Percentiles rank a stretch among this genome's conserved stretches.
Conservation (phyloP, 164 flowering plant genomes). For the grape (Vitis vinifera) region ASM3070453v1 NC_081816.1:17869001-17869500, state of each 20-base stretch:
- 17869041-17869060: too few relatives aligned
- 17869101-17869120: too few relatives aligned
- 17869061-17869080: too few relatives aligned
- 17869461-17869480: conserved; percentile 46
- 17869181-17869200: conserved; percentile 36
- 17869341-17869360: conserved; percentile 15
- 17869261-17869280: too few relatives aligned
- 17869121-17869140: too few relatives aligned
- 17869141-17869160: not conserved
- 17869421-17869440: conserved; percentile 67
- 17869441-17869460: conserved; percentile 61
- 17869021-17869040: too few relatives aligned
- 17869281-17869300: too few relatives aligned
- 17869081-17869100: too few relatives aligned
- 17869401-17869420: conserved; percentile 64
- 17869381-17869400: conserved; percentile 64
- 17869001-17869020: too few relatives aligned
- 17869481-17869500: conserved; percentile 65
- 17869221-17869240: conserved; percentile 12
- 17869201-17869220: conserved; percentile 31
- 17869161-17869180: conserved; percentile 5
- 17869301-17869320: too few relatives aligned
- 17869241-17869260: too few relatives aligned
- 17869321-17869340: too few relatives aligned
- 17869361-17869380: conserved; percentile 70